These are phyloP conservation scores for Vaccinium myrtillus DNA, from an alignment of 148 eudicot genomes.

Conservation along the genomic window DNA sequence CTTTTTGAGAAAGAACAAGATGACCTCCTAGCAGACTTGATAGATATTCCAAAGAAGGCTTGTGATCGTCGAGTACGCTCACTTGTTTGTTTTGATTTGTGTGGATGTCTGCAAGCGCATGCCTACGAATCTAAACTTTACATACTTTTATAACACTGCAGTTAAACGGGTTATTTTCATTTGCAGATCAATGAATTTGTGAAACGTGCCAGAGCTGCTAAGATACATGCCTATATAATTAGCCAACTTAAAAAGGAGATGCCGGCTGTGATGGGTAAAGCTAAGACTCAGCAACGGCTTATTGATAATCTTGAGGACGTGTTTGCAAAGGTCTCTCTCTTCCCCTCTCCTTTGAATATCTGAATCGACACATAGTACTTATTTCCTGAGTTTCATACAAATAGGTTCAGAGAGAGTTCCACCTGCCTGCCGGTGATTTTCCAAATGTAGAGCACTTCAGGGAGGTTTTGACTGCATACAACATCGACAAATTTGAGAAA, in stretches of 20 bases:
- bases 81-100: neutral
- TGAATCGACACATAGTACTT: neutral
- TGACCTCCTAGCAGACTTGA: conserved; percentile 84
- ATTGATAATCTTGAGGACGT: conserved; percentile 80
- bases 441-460: conserved; percentile 62
- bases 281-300: conserved; percentile 79
- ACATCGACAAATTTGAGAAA: conserved; percentile 68
- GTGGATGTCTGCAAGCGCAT: neutral
- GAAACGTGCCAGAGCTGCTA: conserved; percentile 95
- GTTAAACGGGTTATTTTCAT: neutral
- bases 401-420: conserved; percentile 77
- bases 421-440: conserved; percentile 79
- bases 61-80: conserved; percentile 88
- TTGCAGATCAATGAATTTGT: conserved; percentile 93
- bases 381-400: neutral
- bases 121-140: neutral
- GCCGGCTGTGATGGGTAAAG: conserved; percentile 97
- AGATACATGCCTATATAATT: conserved; percentile 90
- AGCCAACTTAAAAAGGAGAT: conserved; percentile 95
- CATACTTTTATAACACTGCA: neutral
- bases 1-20: conserved; percentile 98
- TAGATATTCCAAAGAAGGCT: conserved; percentile 94
- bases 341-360: neutral
- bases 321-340: conserved; percentile 65
- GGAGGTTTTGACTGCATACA: conserved; percentile 66